Evolutionary conservation across 305 asterid species (phyloP), one percentile per base, ranked within the genome.

Genomic region (Fraxinus angustifolia): DNA sequence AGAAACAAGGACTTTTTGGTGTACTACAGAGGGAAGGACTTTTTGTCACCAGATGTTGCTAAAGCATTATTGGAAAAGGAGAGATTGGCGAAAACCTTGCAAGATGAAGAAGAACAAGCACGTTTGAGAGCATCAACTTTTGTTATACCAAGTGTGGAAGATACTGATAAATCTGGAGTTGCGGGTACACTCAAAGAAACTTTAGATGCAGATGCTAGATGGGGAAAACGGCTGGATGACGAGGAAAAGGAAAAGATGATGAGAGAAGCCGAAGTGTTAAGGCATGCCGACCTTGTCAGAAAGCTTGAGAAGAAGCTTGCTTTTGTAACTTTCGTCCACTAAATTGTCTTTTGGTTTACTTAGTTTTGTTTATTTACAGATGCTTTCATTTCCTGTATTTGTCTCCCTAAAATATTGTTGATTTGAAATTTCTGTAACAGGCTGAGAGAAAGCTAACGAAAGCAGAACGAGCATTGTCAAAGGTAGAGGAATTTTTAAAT

Each of bases 1-100:
- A 89, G 95, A 86, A 94, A 93, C 93, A 96, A 94, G 91, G 98
- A 94, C 80, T 96, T 88, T 89, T 86, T 96, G 82, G 99, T 96
- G 84, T 96, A 86, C 83, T 96, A 91, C 19, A 82, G 98, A 84
- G 99, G 99, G 70, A 96, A 96, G 88, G 89, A 94, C 82, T 96
- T 96, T 88, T 90, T 94, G 85, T 87, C 97, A 75, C 94, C 93
- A 0, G 97, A 93, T 33, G 97, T 96, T 80, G 90, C 99, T 1
- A 93, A 96, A 84, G 98, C 88, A 72, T 88, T 96, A 83, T 81
- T 96, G 84, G 99, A 96, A 83, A 92, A 94, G 75, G 99, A 94
- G 90, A 96, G 86, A 82, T 78, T 90, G 88, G 98, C 97, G 0
- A 96, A 87, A 75, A 8, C 90, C 79, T 87, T 93, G 78, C 98